These are phyloP conservation scores for Papiliotrema fonsecae DNA, from an alignment of 1,284 basidiomycete species.

Conservation along the genomic window DNA sequence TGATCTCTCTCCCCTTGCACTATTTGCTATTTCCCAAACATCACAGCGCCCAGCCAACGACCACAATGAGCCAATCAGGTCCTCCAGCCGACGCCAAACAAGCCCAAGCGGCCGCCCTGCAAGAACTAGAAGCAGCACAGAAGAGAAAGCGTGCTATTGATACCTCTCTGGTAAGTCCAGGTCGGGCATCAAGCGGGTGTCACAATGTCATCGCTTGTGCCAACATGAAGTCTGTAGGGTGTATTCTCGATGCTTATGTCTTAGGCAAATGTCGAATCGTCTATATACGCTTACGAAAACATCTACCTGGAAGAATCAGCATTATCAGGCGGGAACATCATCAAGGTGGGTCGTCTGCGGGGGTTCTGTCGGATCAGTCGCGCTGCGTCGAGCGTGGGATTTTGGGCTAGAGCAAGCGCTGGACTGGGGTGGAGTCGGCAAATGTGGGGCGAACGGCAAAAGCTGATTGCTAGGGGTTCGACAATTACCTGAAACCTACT, in stretches of 20 bases:
- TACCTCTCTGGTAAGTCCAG: conserved; percentile 27
- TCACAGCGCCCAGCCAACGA: too few species aligned
- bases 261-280: conserved; percentile 49
- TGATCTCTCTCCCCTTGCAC: not conserved
- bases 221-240: not conserved
- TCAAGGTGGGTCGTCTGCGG: conserved; percentile 36
- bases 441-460: too few species aligned
- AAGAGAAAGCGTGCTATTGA: conserved; percentile 39
- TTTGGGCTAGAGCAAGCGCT: too few species aligned
- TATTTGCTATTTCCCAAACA: too few species aligned
- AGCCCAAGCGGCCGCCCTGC: conserved; percentile 37
- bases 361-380: not conserved
- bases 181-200: too few species aligned
- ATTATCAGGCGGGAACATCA: conserved; percentile 47
- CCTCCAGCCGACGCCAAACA: conserved; percentile 46
- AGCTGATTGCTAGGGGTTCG: conserved; percentile 44
- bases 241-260: not conserved
- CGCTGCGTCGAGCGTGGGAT: not conserved
- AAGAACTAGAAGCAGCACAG: conserved; percentile 40
- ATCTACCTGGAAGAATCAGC: conserved; percentile 50
- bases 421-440: too few species aligned
- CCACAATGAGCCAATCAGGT: conserved; percentile 37
- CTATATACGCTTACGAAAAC: conserved; percentile 52
- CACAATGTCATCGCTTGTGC: not conserved
- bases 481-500: conserved; percentile 50